Base-by-base conservation (phyloP, 1,284 basidiomycete species). In the Melampsora abietis-canadensis region DNA sequence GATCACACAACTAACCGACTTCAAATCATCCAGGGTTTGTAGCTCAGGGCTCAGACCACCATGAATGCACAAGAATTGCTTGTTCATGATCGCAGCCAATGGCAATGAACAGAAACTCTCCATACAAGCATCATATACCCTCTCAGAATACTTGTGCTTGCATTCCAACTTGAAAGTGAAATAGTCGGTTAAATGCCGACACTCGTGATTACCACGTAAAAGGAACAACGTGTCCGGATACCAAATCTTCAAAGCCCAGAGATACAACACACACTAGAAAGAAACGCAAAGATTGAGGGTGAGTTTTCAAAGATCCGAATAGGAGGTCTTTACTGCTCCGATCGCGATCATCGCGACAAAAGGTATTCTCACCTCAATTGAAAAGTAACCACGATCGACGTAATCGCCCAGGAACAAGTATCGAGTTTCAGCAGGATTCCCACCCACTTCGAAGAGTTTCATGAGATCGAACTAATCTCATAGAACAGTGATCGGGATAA, bases 331-430 rank as follows among this genome's bases (percentile, higher is more conserved):
- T 62, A 68, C 44, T n/a, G 31, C 62, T 19, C 47, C 44, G 57
- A 59, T 59, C 70, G 66, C 19, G 27, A 27, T 37, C 75, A 81
- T 80, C 63, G 80, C 81, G 2, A 24, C 14, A 27, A 30, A 57
- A 30, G 47, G 21, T 31, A 68, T 48, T 46, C 84, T 69, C 74
- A 90, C 91, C 85, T 96, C 94, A 79, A 96, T 94, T 21, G 92
- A 91, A 83, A 96, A 97, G 84, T 90, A 90, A 31, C 96, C 95
- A 74, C 95, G 88, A 84, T 99, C 96, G 64, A 99, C 95, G 82
- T 98, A 98, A 83, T 99, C 95, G 66, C 95, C 95, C 34, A 99
- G 86, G 84, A 98, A 99, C 64, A 98, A 86, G 84, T 98, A 98
- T 57, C 89, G 87, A 76, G 90, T 97, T 75, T 95, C 90, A 54